phyloP scores from a whole-genome alignment of 306 rosid species.

The Cicer arietinum region DNA sequence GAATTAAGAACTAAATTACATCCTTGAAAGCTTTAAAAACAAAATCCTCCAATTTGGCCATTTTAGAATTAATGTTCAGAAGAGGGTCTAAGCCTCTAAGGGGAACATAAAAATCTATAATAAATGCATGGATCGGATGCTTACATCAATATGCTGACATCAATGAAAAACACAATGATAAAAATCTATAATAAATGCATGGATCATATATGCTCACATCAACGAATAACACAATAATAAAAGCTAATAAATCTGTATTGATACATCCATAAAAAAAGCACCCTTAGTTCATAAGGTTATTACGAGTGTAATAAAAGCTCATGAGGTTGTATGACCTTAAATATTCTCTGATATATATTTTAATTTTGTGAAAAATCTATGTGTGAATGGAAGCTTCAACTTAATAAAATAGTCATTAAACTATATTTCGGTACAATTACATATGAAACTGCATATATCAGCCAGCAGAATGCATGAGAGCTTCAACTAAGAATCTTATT shows the following conservation, averaged over 20 bases:
- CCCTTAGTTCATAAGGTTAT: constrained; percentile 15
- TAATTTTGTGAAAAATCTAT: constrained; percentile 5
- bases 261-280: not conserved
- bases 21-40: constrained; percentile 14
- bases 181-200: constrained; percentile 25
- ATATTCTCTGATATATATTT: constrained; percentile 10
- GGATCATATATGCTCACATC: constrained; percentile 27
- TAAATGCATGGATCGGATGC: constrained; percentile 31
- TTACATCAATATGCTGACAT: not conserved
- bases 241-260: not conserved
- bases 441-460: constrained; percentile 8
- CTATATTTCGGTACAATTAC: too few relatives aligned
- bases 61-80: not conserved
- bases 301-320: not conserved
- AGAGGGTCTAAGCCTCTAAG: not conserved
- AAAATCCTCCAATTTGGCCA: constrained; percentile 3
- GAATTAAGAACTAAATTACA: constrained; percentile 30
- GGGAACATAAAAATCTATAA: constrained; percentile 13
- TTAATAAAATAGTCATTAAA: not conserved
- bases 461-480: constrained; percentile 7
- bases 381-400: constrained; percentile 11
- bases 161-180: not conserved
- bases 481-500: constrained; percentile 13
- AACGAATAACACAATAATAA: not conserved
- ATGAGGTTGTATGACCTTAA: constrained; percentile 12